Conservation (phyloP, 2,329 filamentous ascomycete species). For the Scleromitrula shiraiana region DNA sequence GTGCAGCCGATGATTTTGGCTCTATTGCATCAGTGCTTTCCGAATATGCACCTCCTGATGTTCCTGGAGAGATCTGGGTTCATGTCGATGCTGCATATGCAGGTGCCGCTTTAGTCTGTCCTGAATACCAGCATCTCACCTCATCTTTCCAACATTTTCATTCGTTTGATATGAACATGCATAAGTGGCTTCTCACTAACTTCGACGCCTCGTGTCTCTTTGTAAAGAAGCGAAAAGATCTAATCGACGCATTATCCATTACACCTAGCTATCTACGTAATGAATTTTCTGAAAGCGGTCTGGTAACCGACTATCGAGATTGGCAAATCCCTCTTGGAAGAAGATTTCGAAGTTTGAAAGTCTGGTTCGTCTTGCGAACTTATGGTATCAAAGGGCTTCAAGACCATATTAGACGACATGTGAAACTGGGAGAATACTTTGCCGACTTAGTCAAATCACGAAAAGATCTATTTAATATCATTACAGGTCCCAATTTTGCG, state of each 20-base stretch:
- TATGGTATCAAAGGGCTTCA: conserved; percentile 74
- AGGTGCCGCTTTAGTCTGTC: conserved; percentile 72
- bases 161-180: conserved; percentile 91
- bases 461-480: conserved; percentile 65
- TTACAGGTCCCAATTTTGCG: conserved; percentile 68
- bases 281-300: conserved; percentile 66
- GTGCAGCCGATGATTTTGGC: conserved; percentile 73
- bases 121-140: conserved; percentile 68
- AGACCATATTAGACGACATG: conserved; percentile 60
- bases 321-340: conserved; percentile 94
- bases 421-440: conserved; percentile 65
- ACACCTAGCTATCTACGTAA: conserved; percentile 79
- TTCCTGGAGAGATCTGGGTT: conserved; percentile 63
- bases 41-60: conserved; percentile 32
- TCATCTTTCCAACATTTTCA: conserved; percentile 60
- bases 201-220: conserved; percentile 81
- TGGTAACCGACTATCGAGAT: conserved; percentile 92
- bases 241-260: conserved; percentile 74
- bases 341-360: conserved; percentile 80
- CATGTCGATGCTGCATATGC: conserved; percentile 94
- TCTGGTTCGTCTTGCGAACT: conserved; percentile 86
- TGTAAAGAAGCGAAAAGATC: conserved; percentile 63
- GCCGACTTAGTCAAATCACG: conserved; percentile 49
- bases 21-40: conserved; percentile 29
- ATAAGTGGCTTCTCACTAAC: conserved; percentile 95